Percentiles rank a stretch among this genome's conserved stretches.
Conservation (phyloP, 2,329 filamentous ascomycete genomes). For the Claviceps arundinis region DNA sequence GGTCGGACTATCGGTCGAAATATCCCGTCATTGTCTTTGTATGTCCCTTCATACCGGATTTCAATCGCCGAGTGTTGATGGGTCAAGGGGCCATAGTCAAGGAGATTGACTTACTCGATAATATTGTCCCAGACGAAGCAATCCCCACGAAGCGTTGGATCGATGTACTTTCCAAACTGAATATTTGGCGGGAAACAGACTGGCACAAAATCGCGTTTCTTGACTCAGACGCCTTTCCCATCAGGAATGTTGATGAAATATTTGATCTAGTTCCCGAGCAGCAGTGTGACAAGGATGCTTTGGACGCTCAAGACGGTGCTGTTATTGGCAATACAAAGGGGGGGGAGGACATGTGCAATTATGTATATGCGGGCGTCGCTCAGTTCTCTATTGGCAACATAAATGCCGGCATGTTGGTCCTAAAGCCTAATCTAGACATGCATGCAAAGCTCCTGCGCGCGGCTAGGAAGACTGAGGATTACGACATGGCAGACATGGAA, state of each 20-base stretch:
- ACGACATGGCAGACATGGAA: conserved; percentile 1
- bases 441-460: conserved; percentile 1
- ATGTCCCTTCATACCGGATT: conserved; percentile 1
- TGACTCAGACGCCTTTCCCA: conserved; percentile 1
- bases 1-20: conserved; percentile 1
- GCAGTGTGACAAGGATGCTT: background rate
- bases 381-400: conserved; percentile 3
- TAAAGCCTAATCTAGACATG: conserved; percentile 3
- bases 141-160: conserved; percentile 3
- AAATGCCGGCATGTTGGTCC: conserved; percentile 2
- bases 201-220: conserved; percentile 2
- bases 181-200: conserved; percentile 1
- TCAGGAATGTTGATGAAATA: conserved; percentile 1
- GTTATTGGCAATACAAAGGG: background rate
- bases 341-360: conserved; percentile 1
- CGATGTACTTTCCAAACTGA: conserved; percentile 2
- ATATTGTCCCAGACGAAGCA: background rate
- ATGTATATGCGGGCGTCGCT: conserved; percentile 1
- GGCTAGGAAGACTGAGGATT: background rate
- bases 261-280: background rate
- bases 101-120: conserved; percentile 1
- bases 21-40: conserved; percentile 2
- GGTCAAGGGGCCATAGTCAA: conserved; percentile 1
- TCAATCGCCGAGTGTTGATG: background rate
- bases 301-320: background rate